Evolutionary conservation across 305 asterid species (phyloP), one percentile per base, ranked within the genome.

Genomic region (Fraxinus albicans): DNA sequence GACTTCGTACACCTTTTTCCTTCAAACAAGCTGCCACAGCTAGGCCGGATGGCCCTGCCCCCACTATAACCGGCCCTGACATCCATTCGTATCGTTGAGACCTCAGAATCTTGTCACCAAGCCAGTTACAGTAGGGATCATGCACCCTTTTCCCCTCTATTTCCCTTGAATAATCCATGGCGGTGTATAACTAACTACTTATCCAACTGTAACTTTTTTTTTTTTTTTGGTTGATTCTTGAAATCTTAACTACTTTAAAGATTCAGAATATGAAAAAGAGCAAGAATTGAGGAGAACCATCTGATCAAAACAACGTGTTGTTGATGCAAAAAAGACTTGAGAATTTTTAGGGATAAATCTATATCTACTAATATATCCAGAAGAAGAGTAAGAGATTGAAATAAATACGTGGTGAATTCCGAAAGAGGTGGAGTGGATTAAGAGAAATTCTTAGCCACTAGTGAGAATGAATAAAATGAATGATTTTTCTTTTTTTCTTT

Each of bases 11-110:
- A 17, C 83, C 79, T 81, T 81, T 81, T 8, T 50, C 83, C 58
- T 69, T 79, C 83, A 79, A 81, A 33, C 83, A 81, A 38, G 79
- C 79, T 55, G 83, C 83, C 1, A 35, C 74, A 2, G 79, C 83
- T 12, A 81, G 73, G 47, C 83, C 83, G 4, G 83, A 80, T 2
- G 79, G 83, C 29, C 82, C 82, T 0, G 83, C 83, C 2, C 83
- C 83, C 3, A 81, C 90, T 17, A 88, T 86, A 7, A 88, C 78
- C 1, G 90, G 85, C 0, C 90, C 89, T 2, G 81, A 80, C 1
- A 79, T 82, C 74, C 80, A 77, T 1, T 79, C 55, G n/a, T 53
- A 36, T 5, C 19, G 40, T 21, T 60, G 27, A 6, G 84, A 35
- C 35, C 73, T 25, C 23, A 80, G 25, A 38, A 25, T 13, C 81